These are phyloP conservation scores for Panicum hallii DNA, from an alignment of 202 grass and related monocot species.

Conservation along the genomic window DNA sequence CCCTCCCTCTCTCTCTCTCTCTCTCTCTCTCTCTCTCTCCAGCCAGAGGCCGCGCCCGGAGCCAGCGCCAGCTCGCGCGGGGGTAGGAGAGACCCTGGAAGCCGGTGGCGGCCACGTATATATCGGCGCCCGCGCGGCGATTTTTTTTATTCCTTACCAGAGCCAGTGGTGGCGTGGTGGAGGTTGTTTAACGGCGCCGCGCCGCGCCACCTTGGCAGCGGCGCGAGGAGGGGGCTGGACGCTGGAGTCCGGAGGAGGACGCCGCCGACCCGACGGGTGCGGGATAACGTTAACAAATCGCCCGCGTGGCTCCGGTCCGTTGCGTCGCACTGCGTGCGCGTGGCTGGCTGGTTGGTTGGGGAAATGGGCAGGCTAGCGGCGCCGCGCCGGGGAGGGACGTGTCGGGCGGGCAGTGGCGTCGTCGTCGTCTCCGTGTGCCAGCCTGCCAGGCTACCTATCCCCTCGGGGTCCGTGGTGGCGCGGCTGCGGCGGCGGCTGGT, in stretches of 20 bases:
- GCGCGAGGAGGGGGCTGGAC: neutral
- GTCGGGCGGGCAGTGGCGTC: constrained; percentile 35
- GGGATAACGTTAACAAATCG: neutral
- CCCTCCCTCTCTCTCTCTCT: neutral
- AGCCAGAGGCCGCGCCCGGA: neutral
- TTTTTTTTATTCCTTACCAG: neutral
- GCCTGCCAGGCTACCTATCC: neutral
- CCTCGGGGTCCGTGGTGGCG: neutral
- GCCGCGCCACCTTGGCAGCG: constrained; percentile 3
- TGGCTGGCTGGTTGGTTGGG: neutral
- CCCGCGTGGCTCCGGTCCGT: neutral
- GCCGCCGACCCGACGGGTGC: neutral
- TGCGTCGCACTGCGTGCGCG: constrained; percentile 7
- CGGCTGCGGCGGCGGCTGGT: neutral
- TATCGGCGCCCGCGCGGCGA: neutral
- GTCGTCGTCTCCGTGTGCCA: neutral
- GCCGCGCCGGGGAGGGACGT: neutral
- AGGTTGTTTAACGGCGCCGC: constrained; percentile 31
- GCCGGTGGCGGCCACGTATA: constrained; percentile 29
- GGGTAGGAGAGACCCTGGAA: neutral
- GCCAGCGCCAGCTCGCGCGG: constrained; percentile 12
- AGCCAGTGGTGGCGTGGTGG: neutral
- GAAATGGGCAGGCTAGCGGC: neutral
- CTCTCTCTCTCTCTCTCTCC: neutral
- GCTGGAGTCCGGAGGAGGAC: neutral